Evolutionary conservation across 164 flowering plant genomes (phyloP).

Genomic region (Stephania yunnanensis): DNA sequence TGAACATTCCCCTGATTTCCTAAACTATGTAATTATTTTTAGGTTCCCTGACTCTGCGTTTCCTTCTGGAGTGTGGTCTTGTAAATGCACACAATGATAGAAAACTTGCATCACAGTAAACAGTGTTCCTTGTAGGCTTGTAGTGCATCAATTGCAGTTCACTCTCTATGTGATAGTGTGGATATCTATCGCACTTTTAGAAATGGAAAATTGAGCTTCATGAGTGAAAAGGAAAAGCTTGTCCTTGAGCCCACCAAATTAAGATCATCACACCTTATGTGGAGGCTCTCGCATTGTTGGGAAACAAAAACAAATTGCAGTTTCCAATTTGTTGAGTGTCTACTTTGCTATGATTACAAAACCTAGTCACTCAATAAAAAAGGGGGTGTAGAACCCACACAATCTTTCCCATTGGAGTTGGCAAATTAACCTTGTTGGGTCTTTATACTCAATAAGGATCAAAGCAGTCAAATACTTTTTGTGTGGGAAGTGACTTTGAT

Average conservation of each 20-base stretch:
- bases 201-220: not conserved
- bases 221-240: not conserved
- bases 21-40: too few species aligned
- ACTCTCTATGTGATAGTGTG: not conserved
- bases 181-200: not conserved
- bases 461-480: conserved; percentile 15
- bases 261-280: not conserved
- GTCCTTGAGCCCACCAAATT: conserved; percentile 6
- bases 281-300: not conserved
- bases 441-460: conserved; percentile 10
- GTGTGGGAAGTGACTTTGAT: conserved; percentile 6
- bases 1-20: too few species aligned
- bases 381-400: not conserved
- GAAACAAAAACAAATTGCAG: not conserved
- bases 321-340: not conserved
- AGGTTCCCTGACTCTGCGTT: too few species aligned
- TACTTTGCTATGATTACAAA: not conserved
- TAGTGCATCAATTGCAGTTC: too few species aligned
- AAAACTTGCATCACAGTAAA: too few species aligned
- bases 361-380: not conserved
- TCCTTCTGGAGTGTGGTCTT: too few species aligned
- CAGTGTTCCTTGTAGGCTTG: too few species aligned
- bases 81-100: too few species aligned
- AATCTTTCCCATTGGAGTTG: not conserved
- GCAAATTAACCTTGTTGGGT: not conserved